Conservation (phyloP, 2,329 filamentous ascomycete genomes). For the Xylogone sp. region DNA sequence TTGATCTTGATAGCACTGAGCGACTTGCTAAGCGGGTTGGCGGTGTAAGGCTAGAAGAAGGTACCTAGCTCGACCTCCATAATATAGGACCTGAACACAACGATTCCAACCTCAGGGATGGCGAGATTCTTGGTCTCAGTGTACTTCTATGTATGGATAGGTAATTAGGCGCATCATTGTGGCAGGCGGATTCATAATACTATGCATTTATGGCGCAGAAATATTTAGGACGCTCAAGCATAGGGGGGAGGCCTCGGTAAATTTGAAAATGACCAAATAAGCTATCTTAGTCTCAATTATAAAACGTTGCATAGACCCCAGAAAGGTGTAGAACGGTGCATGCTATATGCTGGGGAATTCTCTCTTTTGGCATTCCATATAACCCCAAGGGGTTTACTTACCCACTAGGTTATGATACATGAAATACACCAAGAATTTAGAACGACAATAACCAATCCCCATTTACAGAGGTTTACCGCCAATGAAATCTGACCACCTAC, state of each 20-base stretch:
- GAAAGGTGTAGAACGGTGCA: background rate
- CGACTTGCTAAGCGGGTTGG: slow-evolving; percentile 62
- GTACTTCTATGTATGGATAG: background rate
- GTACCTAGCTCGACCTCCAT: slow-evolving; percentile 17
- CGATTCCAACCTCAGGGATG: background rate
- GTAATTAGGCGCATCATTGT: background rate
- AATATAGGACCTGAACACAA: slow-evolving; percentile 13
- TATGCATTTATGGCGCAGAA: slow-evolving; percentile 16
- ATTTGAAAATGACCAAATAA: background rate
- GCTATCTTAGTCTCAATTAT: background rate
- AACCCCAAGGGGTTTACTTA: background rate
- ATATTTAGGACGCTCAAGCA: background rate
- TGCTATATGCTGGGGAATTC: background rate
- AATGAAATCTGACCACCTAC: slow-evolving; percentile 93
- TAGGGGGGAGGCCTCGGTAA: background rate
- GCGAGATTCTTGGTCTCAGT: background rate
- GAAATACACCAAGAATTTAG: no score
- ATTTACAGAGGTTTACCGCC: slow-evolving; percentile 73
- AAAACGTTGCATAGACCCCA: background rate
- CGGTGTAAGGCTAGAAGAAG: slow-evolving; percentile 50
- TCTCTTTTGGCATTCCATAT: background rate
- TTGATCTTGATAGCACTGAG: slow-evolving; percentile 27
- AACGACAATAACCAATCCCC: background rate
- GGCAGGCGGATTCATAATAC: slow-evolving; percentile 1
- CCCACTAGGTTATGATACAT: no score